phyloP scores from a whole-genome alignment of 805 yeast species.

The Saturnispora halmiae region DNA sequence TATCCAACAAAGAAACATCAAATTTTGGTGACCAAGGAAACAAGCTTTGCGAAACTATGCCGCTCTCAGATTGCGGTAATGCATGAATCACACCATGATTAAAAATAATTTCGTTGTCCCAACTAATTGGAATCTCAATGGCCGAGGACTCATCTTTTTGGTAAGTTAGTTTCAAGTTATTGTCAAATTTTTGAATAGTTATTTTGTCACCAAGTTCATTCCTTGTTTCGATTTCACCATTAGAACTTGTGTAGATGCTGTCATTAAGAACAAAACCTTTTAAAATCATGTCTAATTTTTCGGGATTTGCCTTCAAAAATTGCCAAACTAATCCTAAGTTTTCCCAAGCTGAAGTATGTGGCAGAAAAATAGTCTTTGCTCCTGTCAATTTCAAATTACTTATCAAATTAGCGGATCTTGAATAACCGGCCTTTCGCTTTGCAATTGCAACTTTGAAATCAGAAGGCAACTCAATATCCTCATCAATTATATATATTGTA shows the following conservation, averaged over 20 bases:
- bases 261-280: constrained; percentile 53
- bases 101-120: constrained; percentile 58
- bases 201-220: constrained; percentile 8
- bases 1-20: constrained; percentile 43
- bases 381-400: constrained; percentile 39
- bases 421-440: constrained; percentile 46
- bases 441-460: constrained; percentile 58
- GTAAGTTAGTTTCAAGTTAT: constrained; percentile 11
- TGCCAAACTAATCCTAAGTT: constrained; percentile 48
- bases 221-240: constrained; percentile 20
- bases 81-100: constrained; percentile 82
- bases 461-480: constrained; percentile 53
- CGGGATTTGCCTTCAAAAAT: constrained; percentile 45
- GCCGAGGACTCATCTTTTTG: constrained; percentile 4
- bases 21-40: constrained; percentile 51
- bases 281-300: constrained; percentile 44
- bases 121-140: constrained; percentile 4
- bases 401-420: constrained; percentile 54
- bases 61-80: constrained; percentile 27
- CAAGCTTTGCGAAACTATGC: no score
- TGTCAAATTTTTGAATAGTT: constrained; percentile 1
- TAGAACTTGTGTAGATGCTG: constrained; percentile 57
- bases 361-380: constrained; percentile 73
- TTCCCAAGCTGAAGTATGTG: constrained; percentile 70
- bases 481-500: constrained; percentile 55